Conservation (phyloP, 2,329 filamentous ascomycete species). For the Cordyceps militaris region DNA sequence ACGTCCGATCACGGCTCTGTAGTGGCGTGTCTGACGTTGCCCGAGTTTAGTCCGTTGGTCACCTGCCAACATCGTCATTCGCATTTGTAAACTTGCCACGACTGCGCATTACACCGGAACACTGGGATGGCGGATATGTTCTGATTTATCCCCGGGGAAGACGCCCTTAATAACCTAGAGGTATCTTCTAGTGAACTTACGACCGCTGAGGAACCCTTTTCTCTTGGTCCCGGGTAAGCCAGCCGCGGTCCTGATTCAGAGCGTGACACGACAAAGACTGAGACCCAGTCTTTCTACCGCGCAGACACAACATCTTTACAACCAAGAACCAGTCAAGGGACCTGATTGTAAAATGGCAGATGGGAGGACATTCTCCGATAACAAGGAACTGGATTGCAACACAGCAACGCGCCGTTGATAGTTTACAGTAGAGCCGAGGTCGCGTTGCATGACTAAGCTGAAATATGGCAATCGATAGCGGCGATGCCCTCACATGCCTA, state of each 20-base stretch:
- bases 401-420: not conserved
- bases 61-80: not conserved
- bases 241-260: too few relatives aligned
- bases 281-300: too few relatives aligned
- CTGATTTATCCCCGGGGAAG: too few relatives aligned
- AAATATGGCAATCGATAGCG: slow-evolving; percentile 11
- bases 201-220: too few relatives aligned
- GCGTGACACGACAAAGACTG: too few relatives aligned
- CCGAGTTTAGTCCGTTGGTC: not conserved
- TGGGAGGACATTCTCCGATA: not conserved
- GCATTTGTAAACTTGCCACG: not conserved
- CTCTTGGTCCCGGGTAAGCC: too few relatives aligned
- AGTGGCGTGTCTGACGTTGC: slow-evolving; percentile 2
- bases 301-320: not conserved
- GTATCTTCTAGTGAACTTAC: too few relatives aligned
- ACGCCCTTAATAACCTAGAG: too few relatives aligned
- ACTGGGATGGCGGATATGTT: not conserved
- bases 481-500: slow-evolving; percentile 13
- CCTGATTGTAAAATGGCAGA: not conserved
- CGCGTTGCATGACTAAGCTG: slow-evolving; percentile 11
- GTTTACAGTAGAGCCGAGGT: not conserved
- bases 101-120: not conserved
- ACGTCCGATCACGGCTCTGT: slow-evolving; percentile 6
- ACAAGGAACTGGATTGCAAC: not conserved
- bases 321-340: not conserved